Percentiles rank a stretch among this genome's conserved stretches.
phyloP scores from a whole-genome alignment of 2,329 filamentous ascomycete genomes.

The Chaetomiaceae sp. region DNA sequence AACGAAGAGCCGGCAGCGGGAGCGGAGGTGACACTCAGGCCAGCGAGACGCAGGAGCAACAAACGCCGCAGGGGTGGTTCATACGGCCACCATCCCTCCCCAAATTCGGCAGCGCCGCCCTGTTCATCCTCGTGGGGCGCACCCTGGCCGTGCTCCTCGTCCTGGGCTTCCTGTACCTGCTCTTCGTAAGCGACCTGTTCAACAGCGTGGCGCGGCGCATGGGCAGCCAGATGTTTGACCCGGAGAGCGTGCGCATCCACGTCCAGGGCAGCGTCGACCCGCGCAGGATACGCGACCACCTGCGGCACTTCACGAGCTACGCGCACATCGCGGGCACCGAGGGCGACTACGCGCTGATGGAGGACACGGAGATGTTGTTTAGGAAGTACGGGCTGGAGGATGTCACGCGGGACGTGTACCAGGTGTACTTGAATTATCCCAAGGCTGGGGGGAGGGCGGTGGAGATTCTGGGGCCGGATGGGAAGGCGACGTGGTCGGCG shows the following conservation, averaged over 20 bases:
- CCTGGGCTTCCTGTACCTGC: constrained; percentile 71
- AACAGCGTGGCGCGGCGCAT: constrained; percentile 59
- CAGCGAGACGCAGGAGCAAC: background rate
- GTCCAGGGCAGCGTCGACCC: constrained; percentile 70
- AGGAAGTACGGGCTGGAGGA: constrained; percentile 67
- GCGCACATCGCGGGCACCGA: constrained; percentile 93
- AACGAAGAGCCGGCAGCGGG: background rate
- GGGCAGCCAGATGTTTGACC: constrained; percentile 70
- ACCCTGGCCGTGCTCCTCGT: constrained; percentile 72
- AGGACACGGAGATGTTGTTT: constrained; percentile 80
- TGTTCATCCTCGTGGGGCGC: constrained; percentile 61
- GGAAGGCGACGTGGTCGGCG: constrained; percentile 67
- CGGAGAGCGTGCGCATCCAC: constrained; percentile 73
- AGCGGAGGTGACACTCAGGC: constrained; percentile 36
- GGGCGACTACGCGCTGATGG: constrained; percentile 80
- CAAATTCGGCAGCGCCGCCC: constrained; percentile 36
- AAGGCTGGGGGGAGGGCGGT: constrained; percentile 71
- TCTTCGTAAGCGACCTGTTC: constrained; percentile 84
- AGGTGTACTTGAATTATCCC: constrained; percentile 92
- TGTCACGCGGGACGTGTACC: constrained; percentile 71
- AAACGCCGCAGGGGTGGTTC: background rate
- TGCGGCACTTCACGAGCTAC: constrained; percentile 74
- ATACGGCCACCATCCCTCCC: constrained; percentile 28
- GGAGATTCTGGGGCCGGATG: constrained; percentile 69
- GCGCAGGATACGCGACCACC: constrained; percentile 63